Evolutionary conservation across 306 rosid species (phyloP), one percentile per base, ranked within the genome.

Genomic region (Ormosia emarginata): DNA sequence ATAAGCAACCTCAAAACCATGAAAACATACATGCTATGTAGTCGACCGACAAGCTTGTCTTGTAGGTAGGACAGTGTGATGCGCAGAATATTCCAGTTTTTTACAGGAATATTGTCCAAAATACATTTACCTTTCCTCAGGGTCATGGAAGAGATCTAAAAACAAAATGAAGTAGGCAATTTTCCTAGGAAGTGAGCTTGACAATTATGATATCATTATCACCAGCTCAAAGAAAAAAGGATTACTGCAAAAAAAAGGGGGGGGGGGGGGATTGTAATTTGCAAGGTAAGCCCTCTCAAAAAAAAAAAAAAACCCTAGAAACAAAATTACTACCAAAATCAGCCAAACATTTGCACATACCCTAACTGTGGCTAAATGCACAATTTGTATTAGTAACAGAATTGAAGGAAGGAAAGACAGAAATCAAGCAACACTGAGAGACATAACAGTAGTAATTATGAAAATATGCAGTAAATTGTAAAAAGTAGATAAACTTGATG

Each of bases 311-410:
- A 78, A 33, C 74, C 81, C 84, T 65, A 75, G 47, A 47, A 62
- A 33, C 7, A 43, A 55, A 52, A 69, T 61, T 44, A 40, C 33
- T 6, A 69, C 8, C 61, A 52, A 6, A 8, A 61, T 32, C 72
- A 29, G 37, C 56, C 67, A 78, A 62, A 80, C 56, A 63, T 67
- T 69, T 2, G 63, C 52, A 71, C 32, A 75, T 57, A 69, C 76
- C 86, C 84, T 67, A 83, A 13, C 15, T 3, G 53, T 4, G 39
- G 14, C 0, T 3, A 61, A 11, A 32, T 32, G 66, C 12, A 10
- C 7, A 30, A 61, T 30, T 11, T 9, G 14, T 7, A 41, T 6
- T 7, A 9, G 6, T 4, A 52, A 3, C 59, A 71, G 11, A 78
- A 43, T 14, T 15, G 33, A 67, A 74, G 1, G 13, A 14, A 62